Evolutionary conservation across 2,329 filamentous ascomycete genomes (phyloP).

Genomic region (Apiospora aurea): DNA sequence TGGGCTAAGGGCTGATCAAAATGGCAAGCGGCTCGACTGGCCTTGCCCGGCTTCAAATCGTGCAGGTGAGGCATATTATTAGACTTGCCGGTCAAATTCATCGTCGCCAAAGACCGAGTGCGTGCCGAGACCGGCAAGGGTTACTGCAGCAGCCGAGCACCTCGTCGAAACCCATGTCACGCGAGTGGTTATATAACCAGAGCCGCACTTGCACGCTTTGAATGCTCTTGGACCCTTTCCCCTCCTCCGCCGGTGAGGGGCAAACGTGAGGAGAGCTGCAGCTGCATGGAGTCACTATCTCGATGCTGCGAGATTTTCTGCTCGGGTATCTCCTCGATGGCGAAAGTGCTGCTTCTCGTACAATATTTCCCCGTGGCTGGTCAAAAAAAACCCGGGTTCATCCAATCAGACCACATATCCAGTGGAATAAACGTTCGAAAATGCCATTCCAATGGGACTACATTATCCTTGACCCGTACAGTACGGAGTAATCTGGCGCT

Average conservation of each 20-base stretch:
- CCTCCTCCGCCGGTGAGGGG: background rate
- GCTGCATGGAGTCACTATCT: slow-evolving; percentile 2
- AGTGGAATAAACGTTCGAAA: too few species aligned
- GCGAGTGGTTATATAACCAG: slow-evolving; percentile 3
- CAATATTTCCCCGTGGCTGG: too few species aligned
- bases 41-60: background rate
- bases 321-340: background rate
- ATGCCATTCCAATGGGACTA: too few species aligned
- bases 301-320: slow-evolving; percentile 10
- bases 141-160: background rate
- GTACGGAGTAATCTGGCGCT: too few species aligned
- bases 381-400: too few species aligned
- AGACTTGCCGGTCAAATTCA: background rate
- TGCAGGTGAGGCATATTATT: slow-evolving; percentile 6
- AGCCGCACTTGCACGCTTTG: background rate
- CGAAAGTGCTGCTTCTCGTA: too few species aligned
- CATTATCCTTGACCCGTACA: too few species aligned
- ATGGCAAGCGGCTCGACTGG: slow-evolving; percentile 16
- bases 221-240: background rate
- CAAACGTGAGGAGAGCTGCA: background rate
- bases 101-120: background rate
- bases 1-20: slow-evolving; percentile 1
- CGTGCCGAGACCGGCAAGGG: background rate
- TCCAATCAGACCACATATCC: too few species aligned
- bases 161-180: slow-evolving; percentile 7